Base-by-base conservation (phyloP, 345 rosid species). In the Fremontodendron californicum region DNA sequence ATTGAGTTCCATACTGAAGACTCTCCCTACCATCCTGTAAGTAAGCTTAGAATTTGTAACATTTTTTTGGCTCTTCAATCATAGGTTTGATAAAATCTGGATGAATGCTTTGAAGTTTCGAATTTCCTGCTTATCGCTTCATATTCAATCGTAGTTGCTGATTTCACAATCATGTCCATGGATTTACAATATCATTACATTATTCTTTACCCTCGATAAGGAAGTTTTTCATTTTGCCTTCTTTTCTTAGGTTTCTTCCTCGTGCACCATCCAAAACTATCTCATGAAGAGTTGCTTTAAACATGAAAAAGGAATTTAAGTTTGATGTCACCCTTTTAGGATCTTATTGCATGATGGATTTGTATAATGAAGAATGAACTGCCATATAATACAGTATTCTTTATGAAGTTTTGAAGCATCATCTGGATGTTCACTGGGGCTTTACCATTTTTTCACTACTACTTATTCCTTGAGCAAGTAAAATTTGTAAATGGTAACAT, bases 1-100 rank as follows among this genome's bases (percentile, higher is more conserved):
- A 88, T 95, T 49, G 90, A 89, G 75, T 93, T 89, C 79, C 94
- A 88, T 68, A 80, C 90, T 4, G 91, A 90, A 78, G 88, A 90
- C 75, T 78, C 89, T 4, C 94, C 93, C 40, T 93, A 87, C 84
- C 96, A 89, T 64, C 97, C 96, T 31, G 98, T 95, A 85, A 89
- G 87, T 84, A 78, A 64, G 60, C 73, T 13, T 57, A 40, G 8
- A 40, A 6, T 68, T 75, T 33, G 68, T 8, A 13, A 25, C 55
- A 16, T 55, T 9, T 18, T 77, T 54, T 75, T n/a, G n/a, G 55
- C 16, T 62, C 25, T 31, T 66, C 73, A 55, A 52, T 9, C 27
- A 48, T 73, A 3, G 11, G n/a, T 75, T 43, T 62, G 9, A 74
- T 60, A 5, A 40, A 35, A 39, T 73, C 39, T 73, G 3, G 52